These are phyloP conservation scores for Suillus hirtellus DNA, from an alignment of 768 basidiomycete genomes.

Conservation along the genomic window DNA sequence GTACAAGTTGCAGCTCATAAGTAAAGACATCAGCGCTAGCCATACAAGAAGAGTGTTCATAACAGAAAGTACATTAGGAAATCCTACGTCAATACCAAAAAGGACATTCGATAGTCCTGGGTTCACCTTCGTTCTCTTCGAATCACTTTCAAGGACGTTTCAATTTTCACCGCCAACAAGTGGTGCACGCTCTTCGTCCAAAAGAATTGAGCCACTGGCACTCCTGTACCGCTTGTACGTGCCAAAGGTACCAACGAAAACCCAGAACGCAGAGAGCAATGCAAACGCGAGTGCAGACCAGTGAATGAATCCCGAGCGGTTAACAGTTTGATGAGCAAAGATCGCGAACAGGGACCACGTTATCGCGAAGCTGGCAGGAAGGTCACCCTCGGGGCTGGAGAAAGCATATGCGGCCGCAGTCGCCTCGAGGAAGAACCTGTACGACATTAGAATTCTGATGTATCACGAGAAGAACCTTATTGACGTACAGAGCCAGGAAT, in stretches of 20 bases:
- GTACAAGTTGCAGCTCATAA: not conserved
- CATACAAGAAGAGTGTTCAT: not conserved
- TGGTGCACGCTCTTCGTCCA: conserved; percentile 90
- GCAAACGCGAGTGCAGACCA: conserved; percentile 87
- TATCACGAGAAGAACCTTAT: conserved; percentile 10
- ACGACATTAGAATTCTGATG: conserved; percentile 10
- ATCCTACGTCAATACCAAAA: not conserved
- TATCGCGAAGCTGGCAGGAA: conserved; percentile 90
- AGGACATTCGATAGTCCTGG: too few relatives aligned
- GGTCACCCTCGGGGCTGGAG: conserved; percentile 85
- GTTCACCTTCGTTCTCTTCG: not conserved
- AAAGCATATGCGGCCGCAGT: conserved; percentile 95
- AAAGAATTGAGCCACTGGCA: conserved; percentile 47
- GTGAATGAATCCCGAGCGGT: conserved; percentile 71
- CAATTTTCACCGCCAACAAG: conserved; percentile 51
- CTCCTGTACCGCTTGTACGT: conserved; percentile 44
- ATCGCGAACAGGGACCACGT: conserved; percentile 94
- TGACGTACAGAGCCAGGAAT: conserved; percentile 79
- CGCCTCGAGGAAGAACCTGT: conserved; percentile 86
- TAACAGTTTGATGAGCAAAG: conserved; percentile 67
- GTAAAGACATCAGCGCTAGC: not conserved
- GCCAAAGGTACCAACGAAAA: conserved; percentile 73
- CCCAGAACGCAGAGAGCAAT: conserved; percentile 81
- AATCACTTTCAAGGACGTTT: conserved; percentile 6
- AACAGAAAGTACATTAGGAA: not conserved